Evolutionary conservation across 2,329 filamentous ascomycete species (phyloP).

Genomic region (Stachybotrys chartarum): DNA sequence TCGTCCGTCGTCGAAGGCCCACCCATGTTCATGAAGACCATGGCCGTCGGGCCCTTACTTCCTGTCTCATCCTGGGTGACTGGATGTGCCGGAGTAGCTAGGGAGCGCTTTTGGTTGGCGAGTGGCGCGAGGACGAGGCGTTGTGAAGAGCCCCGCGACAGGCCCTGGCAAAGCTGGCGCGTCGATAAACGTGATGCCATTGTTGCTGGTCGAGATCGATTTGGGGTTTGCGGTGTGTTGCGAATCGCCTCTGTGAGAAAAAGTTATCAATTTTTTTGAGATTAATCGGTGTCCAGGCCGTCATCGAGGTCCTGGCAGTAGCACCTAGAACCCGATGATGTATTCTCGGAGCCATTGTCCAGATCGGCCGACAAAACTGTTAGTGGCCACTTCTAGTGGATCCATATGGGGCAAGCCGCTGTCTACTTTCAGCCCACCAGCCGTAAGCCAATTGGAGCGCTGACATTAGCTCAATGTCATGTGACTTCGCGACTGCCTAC

Average conservation of each 20-base stretch:
- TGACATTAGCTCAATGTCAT: slow-evolving; percentile 15
- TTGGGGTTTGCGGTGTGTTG: too few species aligned
- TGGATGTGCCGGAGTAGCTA: slow-evolving; percentile 46
- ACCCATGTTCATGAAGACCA: slow-evolving; percentile 99
- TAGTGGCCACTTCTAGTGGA: neutral
- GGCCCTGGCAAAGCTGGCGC: slow-evolving; percentile 19
- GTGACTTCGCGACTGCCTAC: slow-evolving; percentile 21
- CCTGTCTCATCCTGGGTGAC: slow-evolving; percentile 71
- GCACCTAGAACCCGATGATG: neutral
- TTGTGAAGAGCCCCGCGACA: slow-evolving; percentile 16
- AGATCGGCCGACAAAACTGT: neutral
- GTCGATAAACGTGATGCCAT: slow-evolving; percentile 25
- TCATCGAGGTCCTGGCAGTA: neutral
- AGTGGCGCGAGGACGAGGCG: slow-evolving; percentile 21
- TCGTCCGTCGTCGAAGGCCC: slow-evolving; percentile 83
- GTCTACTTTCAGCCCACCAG: neutral
- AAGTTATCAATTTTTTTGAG: too few species aligned
- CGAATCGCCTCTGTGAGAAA: too few species aligned
- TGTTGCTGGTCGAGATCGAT: neutral
- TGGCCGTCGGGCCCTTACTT: slow-evolving; percentile 79
- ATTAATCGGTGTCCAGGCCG: too few species aligned
- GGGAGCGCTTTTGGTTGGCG: slow-evolving; percentile 20
- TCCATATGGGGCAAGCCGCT: neutral
- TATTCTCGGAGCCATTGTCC: neutral
- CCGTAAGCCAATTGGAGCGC: slow-evolving; percentile 15